Evolutionary conservation across 768 basidiomycete species (phyloP).

Genomic region (Sarcodon aspratus): DNA sequence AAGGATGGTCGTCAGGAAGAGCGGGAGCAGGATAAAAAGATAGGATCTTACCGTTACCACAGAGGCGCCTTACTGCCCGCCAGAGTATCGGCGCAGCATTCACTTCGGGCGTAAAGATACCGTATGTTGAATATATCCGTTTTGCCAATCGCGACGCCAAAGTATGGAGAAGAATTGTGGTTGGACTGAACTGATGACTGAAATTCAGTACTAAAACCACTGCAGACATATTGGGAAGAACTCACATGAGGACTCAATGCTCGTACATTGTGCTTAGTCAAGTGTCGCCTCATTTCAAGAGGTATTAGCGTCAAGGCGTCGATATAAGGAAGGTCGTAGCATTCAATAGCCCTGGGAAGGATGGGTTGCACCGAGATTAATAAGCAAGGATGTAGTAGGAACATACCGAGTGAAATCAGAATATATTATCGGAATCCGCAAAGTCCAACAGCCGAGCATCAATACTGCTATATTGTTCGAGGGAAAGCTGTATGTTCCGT

Average conservation of each 20-base stretch:
- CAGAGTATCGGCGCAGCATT: conserved; percentile 74
- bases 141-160: conserved; percentile 52
- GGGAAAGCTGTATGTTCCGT: conserved; percentile 22
- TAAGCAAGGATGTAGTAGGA: background rate
- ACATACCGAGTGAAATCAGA: conserved; percentile 61
- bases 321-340: conserved; percentile 71
- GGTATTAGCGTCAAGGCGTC: conserved; percentile 59
- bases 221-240: conserved; percentile 4
- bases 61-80: conserved; percentile 55
- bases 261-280: conserved; percentile 57
- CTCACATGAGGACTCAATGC: conserved; percentile 66
- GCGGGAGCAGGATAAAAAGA: conserved; percentile 7
- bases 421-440: conserved; percentile 68
- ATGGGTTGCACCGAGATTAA: background rate
- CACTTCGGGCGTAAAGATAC: conserved; percentile 55
- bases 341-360: conserved; percentile 52
- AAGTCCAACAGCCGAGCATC: conserved; percentile 65
- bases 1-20: conserved; percentile 4
- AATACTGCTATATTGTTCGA: conserved; percentile 55
- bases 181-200: conserved; percentile 52
- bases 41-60: conserved; percentile 59
- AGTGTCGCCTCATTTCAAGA: conserved; percentile 45
- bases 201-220: background rate
- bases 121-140: conserved; percentile 38
- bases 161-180: conserved; percentile 41